Conservation (phyloP, 352 stramenopile species). For the Phytophthora meadii region DNA sequence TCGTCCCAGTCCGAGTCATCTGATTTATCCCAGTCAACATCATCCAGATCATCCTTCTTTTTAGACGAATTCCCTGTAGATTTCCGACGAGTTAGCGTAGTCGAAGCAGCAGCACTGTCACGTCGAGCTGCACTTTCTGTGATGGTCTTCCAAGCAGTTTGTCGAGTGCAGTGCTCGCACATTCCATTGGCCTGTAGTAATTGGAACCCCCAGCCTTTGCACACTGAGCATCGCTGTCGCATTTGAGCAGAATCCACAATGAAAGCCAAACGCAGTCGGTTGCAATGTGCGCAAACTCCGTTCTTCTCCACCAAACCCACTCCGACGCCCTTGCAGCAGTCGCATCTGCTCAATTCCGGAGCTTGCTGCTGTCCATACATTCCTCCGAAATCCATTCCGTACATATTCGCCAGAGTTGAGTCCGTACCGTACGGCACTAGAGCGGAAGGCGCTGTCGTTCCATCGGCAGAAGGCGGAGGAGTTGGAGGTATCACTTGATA, state of each 20-base stretch:
- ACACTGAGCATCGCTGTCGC: conserved; percentile 55
- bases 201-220: conserved; percentile 64
- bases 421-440: conserved; percentile 47
- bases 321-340: conserved; percentile 58
- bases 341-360: conserved; percentile 53
- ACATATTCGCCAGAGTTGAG: conserved; percentile 21
- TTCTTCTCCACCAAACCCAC: conserved; percentile 78
- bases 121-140: conserved; percentile 6
- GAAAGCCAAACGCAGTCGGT: conserved; percentile 70
- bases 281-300: conserved; percentile 71
- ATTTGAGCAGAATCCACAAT: conserved; percentile 75
- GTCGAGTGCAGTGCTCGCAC: conserved; percentile 63
- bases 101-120: conserved; percentile 14
- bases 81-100: conserved; percentile 3
- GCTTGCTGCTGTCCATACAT: conserved; percentile 27
- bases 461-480: conserved; percentile 27
- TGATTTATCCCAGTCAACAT: conserved; percentile 59
- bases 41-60: conserved; percentile 23
- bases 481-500: conserved; percentile 29
- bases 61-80: conserved; percentile 9
- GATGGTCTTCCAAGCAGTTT: conserved; percentile 23
- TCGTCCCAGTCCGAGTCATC: conserved; percentile 62
- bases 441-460: conserved; percentile 30
- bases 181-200: conserved; percentile 55
- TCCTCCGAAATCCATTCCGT: conserved; percentile 16